A percentile compares a stretch with the other conserved stretches of the same genome.
Conservation (phyloP, 1,139 yeast species). For the Pneumocystis carinii region DNA sequence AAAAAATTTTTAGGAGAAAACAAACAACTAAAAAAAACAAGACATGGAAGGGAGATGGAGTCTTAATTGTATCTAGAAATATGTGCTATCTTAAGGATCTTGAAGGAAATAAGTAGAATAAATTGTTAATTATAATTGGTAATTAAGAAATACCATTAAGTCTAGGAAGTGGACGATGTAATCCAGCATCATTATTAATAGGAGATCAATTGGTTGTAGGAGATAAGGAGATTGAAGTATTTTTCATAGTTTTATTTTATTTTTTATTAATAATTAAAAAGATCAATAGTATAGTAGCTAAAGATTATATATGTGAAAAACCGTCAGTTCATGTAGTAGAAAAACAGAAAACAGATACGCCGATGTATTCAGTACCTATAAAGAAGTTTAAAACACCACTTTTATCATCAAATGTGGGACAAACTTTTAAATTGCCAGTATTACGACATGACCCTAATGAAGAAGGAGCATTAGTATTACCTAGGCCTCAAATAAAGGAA, state of each 20-base stretch:
- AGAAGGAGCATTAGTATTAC: slow-evolving; percentile 34
- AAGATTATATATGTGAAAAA: background rate
- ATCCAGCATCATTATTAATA: slow-evolving; percentile 19
- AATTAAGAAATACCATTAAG: slow-evolving; percentile 5
- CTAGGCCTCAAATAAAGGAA: slow-evolving; percentile 22
- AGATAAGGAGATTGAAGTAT: slow-evolving; percentile 40
- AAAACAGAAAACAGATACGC: background rate
- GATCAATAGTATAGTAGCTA: background rate
- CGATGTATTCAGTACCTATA: background rate
- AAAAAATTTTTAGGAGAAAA: slow-evolving; percentile 52
- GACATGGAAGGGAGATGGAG: slow-evolving; percentile 92
- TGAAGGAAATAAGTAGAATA: slow-evolving; percentile 16
- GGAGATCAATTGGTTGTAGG: slow-evolving; percentile 38
- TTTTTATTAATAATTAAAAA: background rate
- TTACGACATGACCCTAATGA: slow-evolving; percentile 31
- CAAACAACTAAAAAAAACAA: slow-evolving; percentile 63
- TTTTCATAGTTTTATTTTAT: slow-evolving; percentile 24
- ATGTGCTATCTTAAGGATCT: slow-evolving; percentile 16
- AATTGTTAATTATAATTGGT: background rate
- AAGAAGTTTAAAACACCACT: background rate
- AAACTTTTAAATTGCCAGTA: slow-evolving; percentile 13
- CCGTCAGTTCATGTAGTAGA: background rate
- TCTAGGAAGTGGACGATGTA: slow-evolving; percentile 10
- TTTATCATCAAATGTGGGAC: background rate
- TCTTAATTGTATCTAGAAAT: slow-evolving; percentile 25